A percentile compares a stretch with the other conserved stretches of the same genome.
Conservation (phyloP, 805 yeast species). For the Wickerhamomyces sydowiorum region DNA sequence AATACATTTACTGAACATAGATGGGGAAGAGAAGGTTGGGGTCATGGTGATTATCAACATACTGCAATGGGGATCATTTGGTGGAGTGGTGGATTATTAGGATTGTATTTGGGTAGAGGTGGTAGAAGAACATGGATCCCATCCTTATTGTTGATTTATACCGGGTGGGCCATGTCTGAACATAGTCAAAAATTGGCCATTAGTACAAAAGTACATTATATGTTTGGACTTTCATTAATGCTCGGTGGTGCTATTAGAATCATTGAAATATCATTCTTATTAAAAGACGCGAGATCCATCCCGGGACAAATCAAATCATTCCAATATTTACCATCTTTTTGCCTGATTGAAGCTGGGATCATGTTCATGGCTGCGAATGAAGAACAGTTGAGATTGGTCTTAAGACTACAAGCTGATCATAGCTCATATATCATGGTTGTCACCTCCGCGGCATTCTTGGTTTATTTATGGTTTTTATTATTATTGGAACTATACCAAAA, state of each 20-base stretch:
- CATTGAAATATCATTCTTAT: slow-evolving; percentile 72
- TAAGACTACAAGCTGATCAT: slow-evolving; percentile 76
- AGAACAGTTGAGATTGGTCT: slow-evolving; percentile 71
- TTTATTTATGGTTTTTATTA: slow-evolving; percentile 61
- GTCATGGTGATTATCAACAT: slow-evolving; percentile 91
- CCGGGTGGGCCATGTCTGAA: slow-evolving; percentile 94
- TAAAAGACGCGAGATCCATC: slow-evolving; percentile 49
- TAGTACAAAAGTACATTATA: slow-evolving; percentile 81
- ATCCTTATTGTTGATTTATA: slow-evolving; percentile 71
- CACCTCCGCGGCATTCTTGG: slow-evolving; percentile 66
- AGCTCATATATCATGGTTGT: slow-evolving; percentile 74
- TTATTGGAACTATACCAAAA: slow-evolving; percentile 53
- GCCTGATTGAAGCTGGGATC: slow-evolving; percentile 71
- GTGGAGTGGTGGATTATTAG: slow-evolving; percentile 93
- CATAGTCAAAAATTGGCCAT: slow-evolving; percentile 73
- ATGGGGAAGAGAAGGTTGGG: slow-evolving; percentile 88
- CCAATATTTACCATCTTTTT: slow-evolving; percentile 84
- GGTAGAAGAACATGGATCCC: slow-evolving; percentile 74
- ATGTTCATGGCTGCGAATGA: slow-evolving; percentile 91
- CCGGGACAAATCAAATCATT: slow-evolving; percentile 53
- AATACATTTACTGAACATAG: slow-evolving; percentile 96
- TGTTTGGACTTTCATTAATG: slow-evolving; percentile 81
- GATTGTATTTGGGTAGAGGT: slow-evolving; percentile 67
- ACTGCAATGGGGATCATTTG: slow-evolving; percentile 95
- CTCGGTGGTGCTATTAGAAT: slow-evolving; percentile 72